Evolutionary conservation across 805 yeast species (phyloP).

Genomic region (Yarrowia porcina): DNA sequence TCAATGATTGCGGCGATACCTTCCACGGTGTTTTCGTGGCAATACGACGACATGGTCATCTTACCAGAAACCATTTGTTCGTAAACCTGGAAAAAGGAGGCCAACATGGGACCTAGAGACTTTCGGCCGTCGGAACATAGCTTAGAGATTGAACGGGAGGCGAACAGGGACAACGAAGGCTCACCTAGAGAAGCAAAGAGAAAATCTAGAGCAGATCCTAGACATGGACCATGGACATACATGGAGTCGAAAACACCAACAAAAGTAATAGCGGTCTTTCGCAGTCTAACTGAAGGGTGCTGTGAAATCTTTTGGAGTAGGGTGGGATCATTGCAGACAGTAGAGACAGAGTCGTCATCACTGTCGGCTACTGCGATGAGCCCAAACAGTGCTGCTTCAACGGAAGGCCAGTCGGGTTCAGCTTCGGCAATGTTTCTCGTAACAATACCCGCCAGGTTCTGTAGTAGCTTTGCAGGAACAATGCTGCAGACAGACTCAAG

Average conservation of each 20-base stretch:
- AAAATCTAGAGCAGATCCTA: conserved; percentile 54
- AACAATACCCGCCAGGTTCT: conserved; percentile 39
- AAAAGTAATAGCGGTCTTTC: conserved; percentile 53
- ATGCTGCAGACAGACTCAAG: conserved; percentile 68
- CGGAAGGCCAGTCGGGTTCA: conserved; percentile 10
- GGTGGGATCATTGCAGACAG: neutral
- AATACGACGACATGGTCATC: conserved; percentile 2
- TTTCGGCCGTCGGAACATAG: conserved; percentile 39
- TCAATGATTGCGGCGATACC: conserved; percentile 38
- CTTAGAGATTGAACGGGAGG: conserved; percentile 56
- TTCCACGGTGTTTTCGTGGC: conserved; percentile 37
- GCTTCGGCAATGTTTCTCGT: conserved; percentile 17
- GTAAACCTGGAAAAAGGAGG: conserved; percentile 36
- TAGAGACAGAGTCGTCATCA: neutral
- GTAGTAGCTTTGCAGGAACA: conserved; percentile 52
- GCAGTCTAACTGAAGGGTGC: conserved; percentile 34
- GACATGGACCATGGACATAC: conserved; percentile 46
- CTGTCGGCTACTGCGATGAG: conserved; percentile 8
- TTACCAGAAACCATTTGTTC: conserved; percentile 26
- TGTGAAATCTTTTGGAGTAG: neutral
- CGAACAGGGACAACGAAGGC: conserved; percentile 39
- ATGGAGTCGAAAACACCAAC: conserved; percentile 60
- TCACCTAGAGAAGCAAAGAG: conserved; percentile 45
- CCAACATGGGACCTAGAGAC: conserved; percentile 31
- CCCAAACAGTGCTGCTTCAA: conserved; percentile 15